Percentiles rank a stretch among this genome's conserved stretches.
Evolutionary conservation across 1,284 basidiomycete genomes (phyloP).

Genomic region (Amylostereum areolatum): DNA sequence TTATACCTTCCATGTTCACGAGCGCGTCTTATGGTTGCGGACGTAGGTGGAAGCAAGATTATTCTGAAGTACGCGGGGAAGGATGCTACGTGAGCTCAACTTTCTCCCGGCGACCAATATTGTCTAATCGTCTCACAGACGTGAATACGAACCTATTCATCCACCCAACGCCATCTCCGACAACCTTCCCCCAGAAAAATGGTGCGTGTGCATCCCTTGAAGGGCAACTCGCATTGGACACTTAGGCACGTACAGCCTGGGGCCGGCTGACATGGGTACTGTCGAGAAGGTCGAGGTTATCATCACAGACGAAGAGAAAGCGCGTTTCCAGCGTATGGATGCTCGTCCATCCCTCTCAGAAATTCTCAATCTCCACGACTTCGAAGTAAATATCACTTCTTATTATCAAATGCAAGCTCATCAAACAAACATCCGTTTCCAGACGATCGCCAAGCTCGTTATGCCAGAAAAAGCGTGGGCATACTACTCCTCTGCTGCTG

Average conservation of each 20-base stretch:
- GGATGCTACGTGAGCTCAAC: slow-evolving; percentile 54
- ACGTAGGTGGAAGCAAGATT: slow-evolving; percentile 22
- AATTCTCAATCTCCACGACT: slow-evolving; percentile 87
- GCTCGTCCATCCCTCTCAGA: slow-evolving; percentile 66
- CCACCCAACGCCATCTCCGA: slow-evolving; percentile 84
- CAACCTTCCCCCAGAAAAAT: slow-evolving; percentile 73
- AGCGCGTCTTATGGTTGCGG: background rate
- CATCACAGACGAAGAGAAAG: slow-evolving; percentile 57
- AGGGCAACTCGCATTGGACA: slow-evolving; percentile 1
- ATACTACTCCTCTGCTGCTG: slow-evolving; percentile 83
- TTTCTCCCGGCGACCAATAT: background rate
- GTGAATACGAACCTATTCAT: slow-evolving; percentile 83
- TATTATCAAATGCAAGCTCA: background rate
- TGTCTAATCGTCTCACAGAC: slow-evolving; percentile 27
- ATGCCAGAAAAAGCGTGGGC: slow-evolving; percentile 85
- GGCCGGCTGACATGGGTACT: slow-evolving; percentile 61
- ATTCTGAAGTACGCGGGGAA: slow-evolving; percentile 21
- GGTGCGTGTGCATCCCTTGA: slow-evolving; percentile 36
- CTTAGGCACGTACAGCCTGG: slow-evolving; percentile 41
- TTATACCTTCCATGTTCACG: slow-evolving; percentile 8
- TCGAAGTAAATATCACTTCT: slow-evolving; percentile 53
- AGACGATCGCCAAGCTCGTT: slow-evolving; percentile 69
- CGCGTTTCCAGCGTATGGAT: slow-evolving; percentile 43
- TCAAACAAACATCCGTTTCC: background rate
- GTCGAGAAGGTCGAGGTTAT: slow-evolving; percentile 50